These are phyloP conservation scores for Didymella keratinophila DNA, from an alignment of 2,329 filamentous ascomycete species.

Conservation along the genomic window DNA sequence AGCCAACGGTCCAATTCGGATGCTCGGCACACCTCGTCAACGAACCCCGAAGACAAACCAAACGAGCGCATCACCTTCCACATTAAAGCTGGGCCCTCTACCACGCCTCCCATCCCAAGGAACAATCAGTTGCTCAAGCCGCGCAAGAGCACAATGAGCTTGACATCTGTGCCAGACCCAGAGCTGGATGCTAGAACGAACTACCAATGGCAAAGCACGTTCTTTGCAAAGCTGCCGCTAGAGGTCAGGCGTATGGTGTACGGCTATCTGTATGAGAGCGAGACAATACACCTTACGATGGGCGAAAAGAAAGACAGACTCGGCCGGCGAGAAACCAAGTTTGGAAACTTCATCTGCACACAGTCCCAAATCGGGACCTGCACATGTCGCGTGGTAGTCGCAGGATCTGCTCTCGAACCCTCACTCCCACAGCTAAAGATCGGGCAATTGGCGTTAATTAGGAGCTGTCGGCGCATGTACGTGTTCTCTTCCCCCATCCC, in stretches of 20 bases:
- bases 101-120: not conserved
- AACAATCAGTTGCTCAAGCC: conserved; percentile 29
- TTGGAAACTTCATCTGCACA: conserved; percentile 45
- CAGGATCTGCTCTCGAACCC: conserved; percentile 24
- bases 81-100: conserved; percentile 10
- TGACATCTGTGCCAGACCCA: conserved; percentile 30
- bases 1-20: conserved; percentile 13
- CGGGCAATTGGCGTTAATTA: conserved; percentile 26
- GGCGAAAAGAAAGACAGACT: conserved; percentile 33
- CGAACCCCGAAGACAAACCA: not conserved
- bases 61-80: conserved; percentile 14
- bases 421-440: conserved; percentile 11
- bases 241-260: conserved; percentile 46
- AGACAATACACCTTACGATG: conserved; percentile 44
- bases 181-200: conserved; percentile 40
- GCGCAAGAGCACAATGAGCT: conserved; percentile 34
- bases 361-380: conserved; percentile 28
- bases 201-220: conserved; percentile 38
- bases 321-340: conserved; percentile 20
- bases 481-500: not conserved
- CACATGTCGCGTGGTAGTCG: conserved; percentile 41
- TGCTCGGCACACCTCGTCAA: not conserved
- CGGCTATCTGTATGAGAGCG: conserved; percentile 39
- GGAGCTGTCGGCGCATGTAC: conserved; percentile 42
- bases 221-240: conserved; percentile 44